Conservation (phyloP, 139 green algal species). For the Picochlorum sp. region DNA sequence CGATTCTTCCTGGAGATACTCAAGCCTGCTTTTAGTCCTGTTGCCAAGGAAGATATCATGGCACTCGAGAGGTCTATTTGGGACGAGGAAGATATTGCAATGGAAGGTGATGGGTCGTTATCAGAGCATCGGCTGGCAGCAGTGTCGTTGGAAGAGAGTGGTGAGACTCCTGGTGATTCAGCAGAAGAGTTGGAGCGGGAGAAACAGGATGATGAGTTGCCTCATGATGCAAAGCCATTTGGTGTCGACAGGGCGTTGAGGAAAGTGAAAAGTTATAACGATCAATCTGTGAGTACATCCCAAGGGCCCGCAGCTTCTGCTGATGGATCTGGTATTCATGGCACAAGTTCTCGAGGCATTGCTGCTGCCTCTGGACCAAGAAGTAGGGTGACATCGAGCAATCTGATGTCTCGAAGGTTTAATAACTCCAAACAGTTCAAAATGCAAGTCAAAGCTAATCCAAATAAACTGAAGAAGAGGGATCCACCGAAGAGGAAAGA, state of each 20-base stretch:
- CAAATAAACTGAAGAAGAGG: background rate
- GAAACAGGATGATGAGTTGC: background rate
- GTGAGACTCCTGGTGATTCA: conserved; percentile 4
- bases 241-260: background rate
- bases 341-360: background rate
- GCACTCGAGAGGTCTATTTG: conserved; percentile 5
- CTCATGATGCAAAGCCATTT: background rate
- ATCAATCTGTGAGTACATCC: background rate
- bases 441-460: conserved; percentile 4
- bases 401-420: background rate
- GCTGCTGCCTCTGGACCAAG: background rate
- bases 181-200: background rate
- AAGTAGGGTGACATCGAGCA: background rate
- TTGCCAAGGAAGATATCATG: background rate
- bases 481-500: background rate
- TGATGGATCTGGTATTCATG: conserved; percentile 9
- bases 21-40: background rate
- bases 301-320: background rate
- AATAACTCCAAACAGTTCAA: conserved; percentile 8
- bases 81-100: conserved; percentile 2
- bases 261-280: background rate
- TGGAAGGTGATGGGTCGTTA: conserved; percentile 2
- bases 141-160: conserved; percentile 7
- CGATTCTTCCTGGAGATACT: background rate
- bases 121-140: background rate